Percentiles rank a stretch among this genome's conserved stretches.
Conservation (phyloP, 805 yeast species). For the Saccharomycopsis babjevae region DNA sequence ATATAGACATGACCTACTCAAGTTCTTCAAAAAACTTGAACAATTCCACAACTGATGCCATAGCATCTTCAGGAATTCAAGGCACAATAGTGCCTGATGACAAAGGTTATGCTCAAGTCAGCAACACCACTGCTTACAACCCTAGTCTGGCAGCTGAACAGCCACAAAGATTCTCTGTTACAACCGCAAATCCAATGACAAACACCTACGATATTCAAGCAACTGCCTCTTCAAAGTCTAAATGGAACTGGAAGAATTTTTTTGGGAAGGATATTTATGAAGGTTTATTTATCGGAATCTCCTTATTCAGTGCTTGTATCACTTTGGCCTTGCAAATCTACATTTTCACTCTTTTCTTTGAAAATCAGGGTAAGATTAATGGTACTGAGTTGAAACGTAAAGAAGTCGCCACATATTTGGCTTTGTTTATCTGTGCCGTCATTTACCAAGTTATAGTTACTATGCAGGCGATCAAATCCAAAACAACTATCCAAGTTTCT, state of each 20-base stretch:
- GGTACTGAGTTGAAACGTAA: slow-evolving; percentile 18
- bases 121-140: background rate
- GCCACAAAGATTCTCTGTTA: background rate
- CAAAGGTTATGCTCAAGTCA: background rate
- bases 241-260: background rate
- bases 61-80: background rate
- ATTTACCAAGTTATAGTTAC: slow-evolving; percentile 30
- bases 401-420: slow-evolving; percentile 23
- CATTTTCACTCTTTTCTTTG: slow-evolving; percentile 29
- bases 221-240: background rate
- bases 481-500: slow-evolving; percentile 28
- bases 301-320: slow-evolving; percentile 28
- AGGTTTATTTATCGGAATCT: slow-evolving; percentile 23
- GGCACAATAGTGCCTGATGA: background rate
- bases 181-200: background rate
- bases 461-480: slow-evolving; percentile 25
- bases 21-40: background rate
- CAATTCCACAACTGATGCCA: background rate
- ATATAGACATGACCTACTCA: background rate
- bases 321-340: slow-evolving; percentile 28
- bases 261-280: slow-evolving; percentile 4
- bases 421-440: slow-evolving; percentile 34
- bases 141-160: background rate
- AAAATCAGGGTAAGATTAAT: slow-evolving; percentile 21
- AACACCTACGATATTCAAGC: background rate